phyloP scores from a whole-genome alignment of 2,329 filamentous ascomycete genomes.

The Sporothrix brasiliensis region DNA sequence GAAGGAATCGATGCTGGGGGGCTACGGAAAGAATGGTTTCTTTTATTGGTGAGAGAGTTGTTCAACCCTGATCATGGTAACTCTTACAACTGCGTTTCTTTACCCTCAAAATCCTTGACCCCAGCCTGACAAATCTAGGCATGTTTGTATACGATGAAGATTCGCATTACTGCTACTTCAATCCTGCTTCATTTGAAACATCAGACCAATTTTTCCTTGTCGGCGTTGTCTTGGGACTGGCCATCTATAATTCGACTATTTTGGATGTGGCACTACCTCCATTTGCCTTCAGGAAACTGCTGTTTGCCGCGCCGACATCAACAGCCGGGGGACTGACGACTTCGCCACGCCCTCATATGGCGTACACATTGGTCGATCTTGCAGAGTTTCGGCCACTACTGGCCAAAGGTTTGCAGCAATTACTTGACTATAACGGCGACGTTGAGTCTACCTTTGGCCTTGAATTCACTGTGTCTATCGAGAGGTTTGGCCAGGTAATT shows the following conservation, averaged over 20 bases:
- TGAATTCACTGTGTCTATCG: constrained; percentile 76
- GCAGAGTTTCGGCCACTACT: constrained; percentile 78
- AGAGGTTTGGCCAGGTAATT: constrained; percentile 71
- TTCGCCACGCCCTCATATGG: constrained; percentile 65
- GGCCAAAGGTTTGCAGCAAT: constrained; percentile 71
- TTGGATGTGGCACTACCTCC: constrained; percentile 85
- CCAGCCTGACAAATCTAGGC: constrained; percentile 52
- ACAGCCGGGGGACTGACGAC: constrained; percentile 55
- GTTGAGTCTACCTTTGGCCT: constrained; percentile 79
- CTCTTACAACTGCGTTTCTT: constrained; percentile 39
- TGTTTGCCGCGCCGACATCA: constrained; percentile 72
- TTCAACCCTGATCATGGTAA: constrained; percentile 87
- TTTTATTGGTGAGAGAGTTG: constrained; percentile 82
- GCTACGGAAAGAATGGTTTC: constrained; percentile 91
- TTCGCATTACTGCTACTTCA: constrained; percentile 90
- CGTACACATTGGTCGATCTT: constrained; percentile 77
- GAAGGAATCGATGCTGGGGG: constrained; percentile 91
- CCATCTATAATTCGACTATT: constrained; percentile 94
- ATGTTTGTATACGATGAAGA: constrained; percentile 92
- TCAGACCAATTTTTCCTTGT: constrained; percentile 91
- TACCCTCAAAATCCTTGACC: background rate
- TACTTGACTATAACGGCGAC: constrained; percentile 82
- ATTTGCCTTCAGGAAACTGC: constrained; percentile 85
- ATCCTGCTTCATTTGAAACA: constrained; percentile 84
- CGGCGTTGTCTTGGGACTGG: constrained; percentile 82